phyloP scores from a whole-genome alignment of 257 asterid species.

The Gentiana dahurica region DNA sequence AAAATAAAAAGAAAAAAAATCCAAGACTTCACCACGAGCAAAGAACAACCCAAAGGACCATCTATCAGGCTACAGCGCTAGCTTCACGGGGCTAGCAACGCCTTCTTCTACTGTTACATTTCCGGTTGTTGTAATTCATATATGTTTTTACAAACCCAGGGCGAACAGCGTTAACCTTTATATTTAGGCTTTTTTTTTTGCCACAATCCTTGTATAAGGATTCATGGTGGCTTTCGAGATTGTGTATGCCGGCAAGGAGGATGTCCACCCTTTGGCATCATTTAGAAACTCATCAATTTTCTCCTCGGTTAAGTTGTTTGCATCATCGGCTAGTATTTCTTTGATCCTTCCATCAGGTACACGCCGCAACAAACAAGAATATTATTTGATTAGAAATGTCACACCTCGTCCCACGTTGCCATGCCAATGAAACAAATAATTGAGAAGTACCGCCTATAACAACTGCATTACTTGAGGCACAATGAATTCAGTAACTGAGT shows the following conservation, averaged over 20 bases:
- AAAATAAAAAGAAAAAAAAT: too few relatives aligned
- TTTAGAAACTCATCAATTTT: constrained; percentile 6
- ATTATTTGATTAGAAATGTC: too few relatives aligned
- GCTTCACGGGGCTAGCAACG: constrained; percentile 12
- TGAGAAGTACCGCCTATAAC: too few relatives aligned
- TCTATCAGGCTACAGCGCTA: constrained; percentile 16
- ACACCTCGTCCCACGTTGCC: too few relatives aligned
- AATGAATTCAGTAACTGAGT: too few relatives aligned
- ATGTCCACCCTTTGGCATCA: constrained; percentile 23
- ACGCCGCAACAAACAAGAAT: neutral
- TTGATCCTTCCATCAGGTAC: constrained; percentile 12
- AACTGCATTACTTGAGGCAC: too few relatives aligned
- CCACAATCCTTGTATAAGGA: constrained; percentile 20
- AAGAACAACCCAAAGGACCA: constrained; percentile 22
- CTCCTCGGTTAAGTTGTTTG: constrained; percentile 14
- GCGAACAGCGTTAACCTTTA: constrained; percentile 17
- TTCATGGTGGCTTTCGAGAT: constrained; percentile 26
- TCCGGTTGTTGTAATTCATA: constrained; percentile 12
- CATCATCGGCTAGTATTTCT: constrained; percentile 4
- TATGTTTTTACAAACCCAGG: constrained; percentile 22
- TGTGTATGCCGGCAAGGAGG: constrained; percentile 11
- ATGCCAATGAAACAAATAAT: too few relatives aligned
- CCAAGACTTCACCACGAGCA: neutral
- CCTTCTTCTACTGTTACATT: constrained; percentile 6
- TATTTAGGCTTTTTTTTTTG: constrained; percentile 7